Percentiles rank a stretch among this genome's conserved stretches.
Evolutionary conservation across 106 monocot genomes (phyloP).

Genomic region (Phalaenopsis equestris): DNA sequence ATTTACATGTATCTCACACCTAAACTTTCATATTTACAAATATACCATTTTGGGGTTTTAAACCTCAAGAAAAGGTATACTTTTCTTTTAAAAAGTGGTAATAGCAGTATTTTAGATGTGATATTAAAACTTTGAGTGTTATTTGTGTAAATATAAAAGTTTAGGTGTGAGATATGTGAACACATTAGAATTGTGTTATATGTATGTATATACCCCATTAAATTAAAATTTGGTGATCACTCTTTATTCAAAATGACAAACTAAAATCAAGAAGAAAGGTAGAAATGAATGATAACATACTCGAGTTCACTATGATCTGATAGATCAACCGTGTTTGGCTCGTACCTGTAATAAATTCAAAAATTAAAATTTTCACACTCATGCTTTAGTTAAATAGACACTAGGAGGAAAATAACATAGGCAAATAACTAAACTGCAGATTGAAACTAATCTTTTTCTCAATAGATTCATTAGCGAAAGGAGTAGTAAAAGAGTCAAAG

Average conservation of each 20-base stretch:
- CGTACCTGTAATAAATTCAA: slow-evolving; percentile 62
- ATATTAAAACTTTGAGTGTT: too few species aligned
- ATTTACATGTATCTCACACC: too few species aligned
- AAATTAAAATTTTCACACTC: background rate
- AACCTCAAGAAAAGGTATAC: too few species aligned
- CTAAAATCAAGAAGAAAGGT: background rate
- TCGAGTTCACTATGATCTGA: slow-evolving; percentile 76
- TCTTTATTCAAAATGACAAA: background rate
- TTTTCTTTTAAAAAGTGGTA: too few species aligned
- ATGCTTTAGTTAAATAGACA: background rate
- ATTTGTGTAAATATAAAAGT: too few species aligned
- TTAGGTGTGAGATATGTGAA: too few species aligned
- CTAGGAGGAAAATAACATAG: background rate
- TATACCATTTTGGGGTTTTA: too few species aligned
- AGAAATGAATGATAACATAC: slow-evolving; percentile 37
- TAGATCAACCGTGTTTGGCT: slow-evolving; percentile 96
- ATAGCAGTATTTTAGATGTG: too few species aligned
- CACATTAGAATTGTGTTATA: too few species aligned
- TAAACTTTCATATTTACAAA: too few species aligned
- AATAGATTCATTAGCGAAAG: background rate
- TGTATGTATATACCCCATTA: too few species aligned
- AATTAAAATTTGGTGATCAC: background rate
- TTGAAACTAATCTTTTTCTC: background rate
- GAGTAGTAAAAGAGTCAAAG: background rate
- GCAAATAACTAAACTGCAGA: background rate